Evolutionary conservation across 2,329 filamentous ascomycete species (phyloP), one percentile per base, ranked within the genome.

Genomic region (Penicillium sumatraense): DNA sequence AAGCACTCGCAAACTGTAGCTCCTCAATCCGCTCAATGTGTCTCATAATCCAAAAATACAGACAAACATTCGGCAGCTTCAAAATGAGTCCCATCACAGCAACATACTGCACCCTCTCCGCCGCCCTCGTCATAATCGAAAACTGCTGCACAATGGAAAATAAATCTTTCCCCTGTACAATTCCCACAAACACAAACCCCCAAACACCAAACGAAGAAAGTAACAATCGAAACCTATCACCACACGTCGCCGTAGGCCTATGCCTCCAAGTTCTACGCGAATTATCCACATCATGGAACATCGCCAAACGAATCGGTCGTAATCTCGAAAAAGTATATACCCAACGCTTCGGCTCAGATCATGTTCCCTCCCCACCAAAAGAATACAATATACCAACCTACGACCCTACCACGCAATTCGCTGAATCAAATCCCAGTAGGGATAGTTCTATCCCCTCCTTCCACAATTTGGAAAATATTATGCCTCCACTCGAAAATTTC

Each of bases 31-130:
- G 61, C 5, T 52, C 55, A 11, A 68, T 70, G 35, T 65, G 65
- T 33, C 27, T 64, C 13, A 53, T 71, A 14, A 60, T 61, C 8
- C 63, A 72, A 35, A 68, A 69, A 48, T 75, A 74, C 48, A 63
- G 69, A 18, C 62, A 70, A 20, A 57, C 48, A 2, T 75, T 72
- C 50, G 73, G 72, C 26, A 67, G 66, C 29, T 75, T 75, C 58
- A 70, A 60, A 23, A 55, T 53, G 13, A 74, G 72, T 38, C 72
- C 73, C 3, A 65, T 75, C 1, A 68, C 72, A 1, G 67, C 72
- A 1, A 75, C 71, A 1, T 68, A 75, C 49, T 75, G 70, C 55
- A 69, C 64, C 3, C 58, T 75, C 5, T 74, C 70, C 0, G 71
- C 70, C 1, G 68, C 68, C 2, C 38, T 73, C 18, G 64, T 70